Evolutionary conservation across 176 grass and related monocot genomes (phyloP).

Genomic region (Puccinellia tenuiflora): DNA sequence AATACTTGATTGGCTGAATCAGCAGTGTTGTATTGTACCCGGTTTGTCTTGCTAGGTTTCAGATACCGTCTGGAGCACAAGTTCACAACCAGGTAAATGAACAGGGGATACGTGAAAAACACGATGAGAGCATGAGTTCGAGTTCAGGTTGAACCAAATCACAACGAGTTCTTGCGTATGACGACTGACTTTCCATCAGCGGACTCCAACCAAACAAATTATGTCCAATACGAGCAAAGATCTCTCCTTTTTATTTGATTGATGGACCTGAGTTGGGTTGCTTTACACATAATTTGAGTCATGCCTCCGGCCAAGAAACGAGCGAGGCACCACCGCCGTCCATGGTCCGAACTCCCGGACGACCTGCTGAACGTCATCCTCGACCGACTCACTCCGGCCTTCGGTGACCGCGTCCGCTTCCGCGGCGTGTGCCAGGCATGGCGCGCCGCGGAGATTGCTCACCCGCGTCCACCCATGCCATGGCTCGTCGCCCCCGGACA

Average conservation of each 20-base stretch:
- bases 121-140: too few species aligned
- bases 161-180: background rate
- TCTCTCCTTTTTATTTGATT: background rate
- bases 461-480: too few species aligned
- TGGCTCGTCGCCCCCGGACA: too few species aligned
- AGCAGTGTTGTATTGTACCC: too few species aligned
- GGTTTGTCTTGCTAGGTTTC: too few species aligned
- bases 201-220: background rate
- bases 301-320: background rate
- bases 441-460: too few species aligned
- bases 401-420: background rate
- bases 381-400: background rate
- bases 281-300: background rate
- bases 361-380: background rate
- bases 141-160: background rate
- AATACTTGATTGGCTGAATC: too few species aligned
- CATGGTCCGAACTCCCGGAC: background rate
- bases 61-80: too few species aligned
- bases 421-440: too few species aligned
- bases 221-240: background rate
- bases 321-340: background rate
- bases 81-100: too few species aligned
- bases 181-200: background rate
- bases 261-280: background rate
- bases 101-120: too few species aligned